Percentiles rank a stretch among this genome's conserved stretches.
Evolutionary conservation across 2,329 filamentous ascomycete species (phyloP).

Genomic region (Claviceps purpurea): DNA sequence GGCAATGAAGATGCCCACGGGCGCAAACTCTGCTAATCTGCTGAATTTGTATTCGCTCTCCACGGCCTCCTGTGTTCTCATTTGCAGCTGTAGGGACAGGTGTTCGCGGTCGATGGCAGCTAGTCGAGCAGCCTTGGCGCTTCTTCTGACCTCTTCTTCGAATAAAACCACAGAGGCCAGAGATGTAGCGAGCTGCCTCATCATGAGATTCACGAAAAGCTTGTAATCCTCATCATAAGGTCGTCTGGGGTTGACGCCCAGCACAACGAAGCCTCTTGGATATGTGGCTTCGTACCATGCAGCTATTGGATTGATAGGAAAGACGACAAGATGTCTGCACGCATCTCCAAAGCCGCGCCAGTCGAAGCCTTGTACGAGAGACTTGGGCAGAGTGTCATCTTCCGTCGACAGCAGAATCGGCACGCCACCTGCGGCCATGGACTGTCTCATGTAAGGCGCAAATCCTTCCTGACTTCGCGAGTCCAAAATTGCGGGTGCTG

Average conservation of each 20-base stretch:
- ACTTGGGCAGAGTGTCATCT: slow-evolving; percentile 41
- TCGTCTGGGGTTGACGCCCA: slow-evolving; percentile 56
- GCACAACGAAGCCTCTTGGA: slow-evolving; percentile 49
- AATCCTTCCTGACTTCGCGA: slow-evolving; percentile 25
- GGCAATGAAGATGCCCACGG: slow-evolving; percentile 73
- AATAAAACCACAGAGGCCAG: slow-evolving; percentile 58
- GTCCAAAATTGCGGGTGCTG: slow-evolving; percentile 24
- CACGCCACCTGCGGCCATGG: slow-evolving; percentile 20
- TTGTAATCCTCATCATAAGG: slow-evolving; percentile 64
- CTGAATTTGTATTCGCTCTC: slow-evolving; percentile 39
- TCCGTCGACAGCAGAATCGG: slow-evolving; percentile 28
- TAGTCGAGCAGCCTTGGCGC: slow-evolving; percentile 18
- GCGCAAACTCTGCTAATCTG: slow-evolving; percentile 70
- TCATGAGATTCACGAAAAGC: slow-evolving; percentile 46
- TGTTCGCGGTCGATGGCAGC: slow-evolving; percentile 5
- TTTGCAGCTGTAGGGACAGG: slow-evolving; percentile 5
- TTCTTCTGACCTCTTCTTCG: slow-evolving; percentile 54
- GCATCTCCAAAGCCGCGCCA: slow-evolving; percentile 53
- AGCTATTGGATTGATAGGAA: slow-evolving; percentile 38
- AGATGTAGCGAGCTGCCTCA: slow-evolving; percentile 49
- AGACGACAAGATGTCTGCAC: slow-evolving; percentile 52
- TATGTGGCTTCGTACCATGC: slow-evolving; percentile 6
- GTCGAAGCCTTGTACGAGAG: slow-evolving; percentile 43
- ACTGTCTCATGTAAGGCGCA: slow-evolving; percentile 25
- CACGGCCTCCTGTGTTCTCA: slow-evolving; percentile 5